Evolutionary conservation across 306 rosid genomes (phyloP).

Genomic region (Gastrolobium villosum): DNA sequence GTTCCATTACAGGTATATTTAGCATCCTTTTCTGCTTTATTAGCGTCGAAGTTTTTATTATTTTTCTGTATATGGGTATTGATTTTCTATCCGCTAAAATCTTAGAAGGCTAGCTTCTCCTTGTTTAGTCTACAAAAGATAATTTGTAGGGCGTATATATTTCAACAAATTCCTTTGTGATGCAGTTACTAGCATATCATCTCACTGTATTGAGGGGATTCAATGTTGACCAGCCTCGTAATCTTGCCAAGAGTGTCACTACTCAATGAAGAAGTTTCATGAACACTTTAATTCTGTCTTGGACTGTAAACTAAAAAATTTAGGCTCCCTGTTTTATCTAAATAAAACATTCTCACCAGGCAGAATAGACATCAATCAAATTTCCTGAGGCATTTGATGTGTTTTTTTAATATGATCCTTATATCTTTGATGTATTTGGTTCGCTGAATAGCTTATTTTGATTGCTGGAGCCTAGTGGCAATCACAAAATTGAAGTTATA

Average conservation of each 20-base stretch:
- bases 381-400: slow-evolving; percentile 42
- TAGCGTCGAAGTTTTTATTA: slow-evolving; percentile 28
- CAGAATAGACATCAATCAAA: slow-evolving; percentile 19
- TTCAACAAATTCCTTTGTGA: slow-evolving; percentile 24
- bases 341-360: slow-evolving; percentile 23
- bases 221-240: slow-evolving; percentile 97
- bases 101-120: slow-evolving; percentile 21
- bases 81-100: slow-evolving; percentile 33
- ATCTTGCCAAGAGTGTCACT: slow-evolving; percentile 98
- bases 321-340: slow-evolving; percentile 39
- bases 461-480: slow-evolving; percentile 1
- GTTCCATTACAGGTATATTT: slow-evolving; percentile 86
- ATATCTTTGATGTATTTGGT: slow-evolving; percentile 12
- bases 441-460: neutral
- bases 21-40: slow-evolving; percentile 29
- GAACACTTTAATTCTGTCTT: slow-evolving; percentile 12
- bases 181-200: slow-evolving; percentile 97
- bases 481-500: neutral
- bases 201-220: slow-evolving; percentile 94
- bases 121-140: slow-evolving; percentile 11
- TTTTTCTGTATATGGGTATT: neutral
- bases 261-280: slow-evolving; percentile 60
- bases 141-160: slow-evolving; percentile 3
- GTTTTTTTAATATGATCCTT: slow-evolving; percentile 15
- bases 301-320: slow-evolving; percentile 46